These are phyloP conservation scores for Postia placenta DNA, from an alignment of 768 basidiomycete genomes.

Conservation along the genomic window DNA sequence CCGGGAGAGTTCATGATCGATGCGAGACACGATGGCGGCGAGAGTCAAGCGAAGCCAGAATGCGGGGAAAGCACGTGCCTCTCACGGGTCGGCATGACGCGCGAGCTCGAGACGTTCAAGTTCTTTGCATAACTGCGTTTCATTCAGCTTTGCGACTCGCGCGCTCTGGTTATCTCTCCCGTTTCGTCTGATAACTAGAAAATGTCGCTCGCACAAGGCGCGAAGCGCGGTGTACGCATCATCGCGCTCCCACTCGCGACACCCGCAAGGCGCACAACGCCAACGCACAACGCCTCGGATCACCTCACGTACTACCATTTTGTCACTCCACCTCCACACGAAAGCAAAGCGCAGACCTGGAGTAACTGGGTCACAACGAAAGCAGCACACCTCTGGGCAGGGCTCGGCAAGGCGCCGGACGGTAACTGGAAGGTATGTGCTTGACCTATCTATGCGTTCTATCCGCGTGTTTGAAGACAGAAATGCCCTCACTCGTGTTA, in stretches of 20 bases:
- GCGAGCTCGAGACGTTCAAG: background rate
- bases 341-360: slow-evolving; percentile 31
- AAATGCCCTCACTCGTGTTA: background rate
- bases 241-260: slow-evolving; percentile 39
- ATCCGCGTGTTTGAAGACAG: no score
- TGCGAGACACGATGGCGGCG: background rate
- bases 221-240: slow-evolving; percentile 34
- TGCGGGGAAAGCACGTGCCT: background rate
- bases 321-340: slow-evolving; percentile 21
- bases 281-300: slow-evolving; percentile 8
- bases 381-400: slow-evolving; percentile 53
- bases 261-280: slow-evolving; percentile 7
- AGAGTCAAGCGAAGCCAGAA: background rate
- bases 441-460: no score
- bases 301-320: slow-evolving; percentile 40
- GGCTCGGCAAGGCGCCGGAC: slow-evolving; percentile 58
- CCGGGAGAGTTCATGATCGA: slow-evolving; percentile 16
- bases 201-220: slow-evolving; percentile 10
- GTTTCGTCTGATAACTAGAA: background rate
- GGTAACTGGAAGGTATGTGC: slow-evolving; percentile 69
- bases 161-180: background rate
- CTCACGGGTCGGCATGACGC: background rate
- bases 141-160: background rate
- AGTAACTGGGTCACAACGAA: slow-evolving; percentile 46
- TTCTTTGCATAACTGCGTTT: background rate